phyloP scores from a whole-genome alignment of 352 stramenopile species.

The Phytopythium kandeliae region DNA sequence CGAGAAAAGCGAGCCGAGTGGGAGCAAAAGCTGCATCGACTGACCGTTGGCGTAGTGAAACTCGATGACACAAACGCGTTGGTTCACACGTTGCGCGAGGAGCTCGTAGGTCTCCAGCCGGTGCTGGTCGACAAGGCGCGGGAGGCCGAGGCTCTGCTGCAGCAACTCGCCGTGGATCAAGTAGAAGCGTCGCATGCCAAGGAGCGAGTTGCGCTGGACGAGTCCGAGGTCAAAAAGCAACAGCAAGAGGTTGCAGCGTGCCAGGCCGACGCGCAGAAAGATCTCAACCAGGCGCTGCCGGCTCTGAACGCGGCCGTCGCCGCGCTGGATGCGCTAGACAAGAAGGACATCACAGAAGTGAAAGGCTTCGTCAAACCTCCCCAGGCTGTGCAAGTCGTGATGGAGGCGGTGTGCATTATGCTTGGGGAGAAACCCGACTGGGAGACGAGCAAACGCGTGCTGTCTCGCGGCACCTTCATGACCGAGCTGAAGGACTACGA shows the following conservation, averaged over 20 bases:
- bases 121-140: constrained; percentile 50
- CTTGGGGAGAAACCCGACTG: constrained; percentile 78
- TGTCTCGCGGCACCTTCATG: constrained; percentile 74
- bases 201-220: constrained; percentile 45
- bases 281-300: constrained; percentile 68
- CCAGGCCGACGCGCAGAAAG: constrained; percentile 65
- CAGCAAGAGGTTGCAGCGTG: constrained; percentile 53
- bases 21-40: constrained; percentile 42
- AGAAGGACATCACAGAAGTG: constrained; percentile 85
- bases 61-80: constrained; percentile 68
- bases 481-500: constrained; percentile 82
- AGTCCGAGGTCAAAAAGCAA: constrained; percentile 58
- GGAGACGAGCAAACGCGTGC: constrained; percentile 78
- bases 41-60: constrained; percentile 62
- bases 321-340: constrained; percentile 76
- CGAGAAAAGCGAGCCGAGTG: constrained; percentile 33
- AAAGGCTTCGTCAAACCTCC: constrained; percentile 84
- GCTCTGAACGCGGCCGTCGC: constrained; percentile 68
- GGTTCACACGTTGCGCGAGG: constrained; percentile 52
- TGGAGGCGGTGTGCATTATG: constrained; percentile 88
- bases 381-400: constrained; percentile 77
- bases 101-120: constrained; percentile 85
- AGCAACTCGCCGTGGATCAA: constrained; percentile 61
- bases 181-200: constrained; percentile 40
- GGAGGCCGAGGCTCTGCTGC: constrained; percentile 56